These are phyloP conservation scores for Saccharomyces mikatae DNA, from an alignment of 805 yeast species.

Conservation along the genomic window DNA sequence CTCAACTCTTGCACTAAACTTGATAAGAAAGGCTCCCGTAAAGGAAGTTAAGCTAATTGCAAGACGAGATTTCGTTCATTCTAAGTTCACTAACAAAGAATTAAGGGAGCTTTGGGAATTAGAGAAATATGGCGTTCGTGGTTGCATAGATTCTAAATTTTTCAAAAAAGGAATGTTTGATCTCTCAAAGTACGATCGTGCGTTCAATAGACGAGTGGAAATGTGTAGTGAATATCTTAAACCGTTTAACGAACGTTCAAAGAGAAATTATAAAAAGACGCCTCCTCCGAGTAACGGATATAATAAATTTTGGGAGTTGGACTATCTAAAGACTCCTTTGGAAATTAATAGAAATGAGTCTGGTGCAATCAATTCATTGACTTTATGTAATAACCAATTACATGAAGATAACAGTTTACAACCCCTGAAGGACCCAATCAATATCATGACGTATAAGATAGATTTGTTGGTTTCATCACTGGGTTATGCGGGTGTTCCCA, in stretches of 20 bases:
- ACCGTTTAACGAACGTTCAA: slow-evolving; percentile 27
- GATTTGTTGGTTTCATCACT: slow-evolving; percentile 73
- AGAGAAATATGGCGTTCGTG: slow-evolving; percentile 42
- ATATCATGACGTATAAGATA: slow-evolving; percentile 30
- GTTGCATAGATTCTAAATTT: slow-evolving; percentile 36
- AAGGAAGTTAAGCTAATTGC: slow-evolving; percentile 66
- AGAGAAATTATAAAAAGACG: slow-evolving; percentile 21
- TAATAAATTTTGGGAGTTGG: slow-evolving; percentile 51
- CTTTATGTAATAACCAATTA: slow-evolving; percentile 13
- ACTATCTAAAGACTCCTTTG: slow-evolving; percentile 61
- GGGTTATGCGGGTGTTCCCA: slow-evolving; percentile 68
- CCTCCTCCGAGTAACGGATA: slow-evolving; percentile 8
- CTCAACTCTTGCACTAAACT: slow-evolving; percentile 46
- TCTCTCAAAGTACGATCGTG: slow-evolving; percentile 37
- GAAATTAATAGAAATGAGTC: slow-evolving; percentile 39
- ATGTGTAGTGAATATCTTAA: slow-evolving; percentile 46
- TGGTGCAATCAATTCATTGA: slow-evolving; percentile 26
- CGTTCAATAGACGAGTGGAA: slow-evolving; percentile 57
- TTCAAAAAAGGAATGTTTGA: slow-evolving; percentile 23
- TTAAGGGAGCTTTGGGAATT: slow-evolving; percentile 73
- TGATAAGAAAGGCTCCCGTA: slow-evolving; percentile 47
- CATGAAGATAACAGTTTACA: slow-evolving; percentile 20
- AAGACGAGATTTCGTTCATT: slow-evolving; percentile 75
- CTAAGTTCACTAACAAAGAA: slow-evolving; percentile 90
- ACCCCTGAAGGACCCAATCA: slow-evolving; percentile 18